Conservation (phyloP, 306 rosid species). For the Quercus alba region DNA sequence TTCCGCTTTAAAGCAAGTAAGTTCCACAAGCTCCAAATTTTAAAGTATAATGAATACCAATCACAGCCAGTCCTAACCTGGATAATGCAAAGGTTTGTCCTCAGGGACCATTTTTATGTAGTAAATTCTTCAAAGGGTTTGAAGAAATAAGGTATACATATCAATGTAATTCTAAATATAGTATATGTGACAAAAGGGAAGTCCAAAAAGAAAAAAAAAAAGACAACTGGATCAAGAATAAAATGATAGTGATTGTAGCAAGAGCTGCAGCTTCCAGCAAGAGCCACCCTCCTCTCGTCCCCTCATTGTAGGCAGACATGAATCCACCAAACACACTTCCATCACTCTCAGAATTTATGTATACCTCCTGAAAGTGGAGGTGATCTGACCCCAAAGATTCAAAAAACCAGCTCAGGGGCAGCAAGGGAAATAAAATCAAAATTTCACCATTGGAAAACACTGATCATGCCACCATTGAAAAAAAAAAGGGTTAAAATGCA, state of each 20-base stretch:
- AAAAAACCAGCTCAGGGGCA: conserved; percentile 52
- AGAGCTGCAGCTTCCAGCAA: conserved; percentile 24
- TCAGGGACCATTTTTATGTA: conserved; percentile 29
- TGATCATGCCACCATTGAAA: conserved; percentile 33
- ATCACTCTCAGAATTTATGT: conserved; percentile 4
- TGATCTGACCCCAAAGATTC: conserved; percentile 55
- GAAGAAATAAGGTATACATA: conserved; percentile 30
- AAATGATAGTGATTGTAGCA: background rate
- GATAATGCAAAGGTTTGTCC: background rate
- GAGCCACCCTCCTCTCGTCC: background rate
- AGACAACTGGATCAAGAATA: background rate
- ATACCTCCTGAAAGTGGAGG: conserved; percentile 15
- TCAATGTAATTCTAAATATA: conserved; percentile 9
- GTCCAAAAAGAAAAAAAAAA: background rate
- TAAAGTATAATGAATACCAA: conserved; percentile 2
- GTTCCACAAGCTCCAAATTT: background rate
- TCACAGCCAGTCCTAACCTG: conserved; percentile 24
- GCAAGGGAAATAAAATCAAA: conserved; percentile 42
- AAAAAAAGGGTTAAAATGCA: conserved; percentile 6
- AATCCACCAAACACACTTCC: background rate
- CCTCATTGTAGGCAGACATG: background rate
- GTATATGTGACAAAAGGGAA: background rate
- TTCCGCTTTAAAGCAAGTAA: background rate
- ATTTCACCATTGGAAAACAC: conserved; percentile 35
- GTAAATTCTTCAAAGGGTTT: conserved; percentile 20